These are phyloP conservation scores for Wickerhamiella alocasiicola DNA, from an alignment of 805 yeast genomes.

Conservation along the genomic window DNA sequence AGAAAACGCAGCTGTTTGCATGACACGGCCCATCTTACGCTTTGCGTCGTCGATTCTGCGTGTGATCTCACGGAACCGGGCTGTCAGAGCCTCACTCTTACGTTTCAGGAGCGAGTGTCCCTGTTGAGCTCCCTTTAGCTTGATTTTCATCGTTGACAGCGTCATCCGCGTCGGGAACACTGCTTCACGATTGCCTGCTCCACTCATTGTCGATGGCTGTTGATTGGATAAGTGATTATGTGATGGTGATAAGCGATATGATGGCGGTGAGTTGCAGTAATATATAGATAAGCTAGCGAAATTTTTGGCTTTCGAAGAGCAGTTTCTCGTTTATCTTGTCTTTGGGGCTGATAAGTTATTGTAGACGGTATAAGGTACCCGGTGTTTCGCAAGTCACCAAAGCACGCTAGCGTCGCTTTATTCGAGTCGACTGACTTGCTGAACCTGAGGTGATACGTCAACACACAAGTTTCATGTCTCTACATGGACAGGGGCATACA, in stretches of 20 bases:
- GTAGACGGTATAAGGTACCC: no score
- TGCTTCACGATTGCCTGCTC: conserved; percentile 72
- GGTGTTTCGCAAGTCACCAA: no score
- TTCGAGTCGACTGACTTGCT: no score
- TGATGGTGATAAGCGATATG: conserved; percentile 3
- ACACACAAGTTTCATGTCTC: no score
- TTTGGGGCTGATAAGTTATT: no score
- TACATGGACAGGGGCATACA: no score
- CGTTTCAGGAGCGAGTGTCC: conserved; percentile 90
- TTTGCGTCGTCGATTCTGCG: conserved; percentile 89
- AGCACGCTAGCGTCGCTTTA: no score
- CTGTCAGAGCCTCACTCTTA: conserved; percentile 93
- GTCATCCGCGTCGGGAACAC: conserved; percentile 98
- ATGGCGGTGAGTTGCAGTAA: no score
- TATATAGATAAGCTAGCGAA: not conserved
- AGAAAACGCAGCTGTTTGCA: conserved; percentile 97
- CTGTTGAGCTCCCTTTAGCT: conserved; percentile 92
- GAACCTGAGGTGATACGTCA: no score
- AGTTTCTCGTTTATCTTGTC: no score
- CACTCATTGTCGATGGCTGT: conserved; percentile 36
- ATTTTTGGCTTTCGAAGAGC: not conserved
- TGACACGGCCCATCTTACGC: conserved; percentile 93
- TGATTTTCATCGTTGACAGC: conserved; percentile 83
- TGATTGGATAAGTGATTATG: conserved; percentile 9
- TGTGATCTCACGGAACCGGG: conserved; percentile 91